phyloP scores from a whole-genome alignment of 768 basidiomycete genomes.

The Agrocybe chaxingu region DNA sequence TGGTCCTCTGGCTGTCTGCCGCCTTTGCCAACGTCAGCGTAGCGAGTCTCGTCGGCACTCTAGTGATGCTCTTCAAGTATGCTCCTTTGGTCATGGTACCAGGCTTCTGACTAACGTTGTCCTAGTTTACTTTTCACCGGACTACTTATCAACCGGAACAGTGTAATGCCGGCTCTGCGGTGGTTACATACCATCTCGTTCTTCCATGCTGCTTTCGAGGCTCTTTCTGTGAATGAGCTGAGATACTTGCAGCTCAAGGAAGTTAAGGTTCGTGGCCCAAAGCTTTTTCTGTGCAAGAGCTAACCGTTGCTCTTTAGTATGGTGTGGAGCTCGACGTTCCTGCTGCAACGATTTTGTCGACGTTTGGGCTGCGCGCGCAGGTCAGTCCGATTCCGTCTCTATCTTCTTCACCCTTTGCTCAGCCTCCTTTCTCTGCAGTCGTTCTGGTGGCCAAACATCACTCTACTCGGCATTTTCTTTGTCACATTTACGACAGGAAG shows the following conservation, averaged over 20 bases:
- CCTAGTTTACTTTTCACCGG: conserved; percentile 91
- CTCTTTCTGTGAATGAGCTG: conserved; percentile 95
- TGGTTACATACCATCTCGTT: conserved; percentile 94
- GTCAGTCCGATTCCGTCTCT: conserved; percentile 32
- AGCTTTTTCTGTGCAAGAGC: neutral
- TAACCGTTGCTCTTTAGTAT: conserved; percentile 52
- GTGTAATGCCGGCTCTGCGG: conserved; percentile 63
- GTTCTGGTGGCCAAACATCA: conserved; percentile 98
- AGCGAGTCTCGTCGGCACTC: conserved; percentile 89
- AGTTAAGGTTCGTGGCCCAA: conserved; percentile 57
- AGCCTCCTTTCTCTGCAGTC: conserved; percentile 38
- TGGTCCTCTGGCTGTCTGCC: conserved; percentile 88
- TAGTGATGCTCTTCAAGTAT: conserved; percentile 98
- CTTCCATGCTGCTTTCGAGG: conserved; percentile 99
- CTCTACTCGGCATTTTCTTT: conserved; percentile 84
- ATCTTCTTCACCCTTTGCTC: neutral
- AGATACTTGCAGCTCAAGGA: conserved; percentile 92
- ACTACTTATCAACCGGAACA: conserved; percentile 90
- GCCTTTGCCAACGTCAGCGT: conserved; percentile 84
- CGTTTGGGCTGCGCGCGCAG: conserved; percentile 90
- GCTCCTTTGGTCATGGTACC: conserved; percentile 1
- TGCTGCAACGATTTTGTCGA: conserved; percentile 90
- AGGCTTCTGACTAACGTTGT: neutral
- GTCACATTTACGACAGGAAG: conserved; percentile 72
- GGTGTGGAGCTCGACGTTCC: conserved; percentile 97